Percentiles rank a stretch among this genome's conserved stretches.
Conservation (phyloP, 2,329 filamentous ascomycete genomes). For the Talaromyces sp. region DNA sequence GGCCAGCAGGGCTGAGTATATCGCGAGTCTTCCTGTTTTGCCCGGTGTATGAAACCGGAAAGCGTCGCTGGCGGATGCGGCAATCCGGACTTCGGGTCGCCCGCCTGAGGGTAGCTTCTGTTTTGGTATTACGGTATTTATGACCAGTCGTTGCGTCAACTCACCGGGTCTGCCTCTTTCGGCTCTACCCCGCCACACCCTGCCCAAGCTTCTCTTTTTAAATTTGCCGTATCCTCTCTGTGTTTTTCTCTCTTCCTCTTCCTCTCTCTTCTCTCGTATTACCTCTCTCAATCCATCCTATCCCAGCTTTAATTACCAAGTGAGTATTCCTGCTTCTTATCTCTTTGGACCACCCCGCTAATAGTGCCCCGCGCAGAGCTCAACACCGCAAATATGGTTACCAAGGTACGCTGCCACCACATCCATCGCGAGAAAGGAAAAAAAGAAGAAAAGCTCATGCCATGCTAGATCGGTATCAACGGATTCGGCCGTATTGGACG, state of each 20-base stretch:
- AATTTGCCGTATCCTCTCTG: neutral
- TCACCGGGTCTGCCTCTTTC: slow-evolving; percentile 31
- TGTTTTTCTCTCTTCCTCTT: neutral
- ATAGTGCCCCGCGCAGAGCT: slow-evolving; percentile 24
- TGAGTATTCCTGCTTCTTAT: neutral
- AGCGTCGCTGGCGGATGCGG: slow-evolving; percentile 17
- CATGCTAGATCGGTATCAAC: slow-evolving; percentile 89
- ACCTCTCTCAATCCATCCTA: neutral
- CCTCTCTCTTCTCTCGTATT: slow-evolving; percentile 3
- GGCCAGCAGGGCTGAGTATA: slow-evolving; percentile 27
- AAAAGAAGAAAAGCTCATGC: slow-evolving; percentile 38
- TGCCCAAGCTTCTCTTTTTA: slow-evolving; percentile 1
- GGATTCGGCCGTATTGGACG: slow-evolving; percentile 99
- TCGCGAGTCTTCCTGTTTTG: slow-evolving; percentile 37
- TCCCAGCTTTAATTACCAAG: neutral
- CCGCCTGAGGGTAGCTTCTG: neutral
- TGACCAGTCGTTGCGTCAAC: slow-evolving; percentile 23
- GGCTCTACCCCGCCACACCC: slow-evolving; percentile 20
- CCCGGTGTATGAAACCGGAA: slow-evolving; percentile 42
- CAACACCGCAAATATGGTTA: slow-evolving; percentile 30
- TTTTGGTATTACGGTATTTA: neutral
- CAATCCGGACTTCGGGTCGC: neutral
- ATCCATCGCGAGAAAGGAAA: neutral
- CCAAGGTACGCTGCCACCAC: slow-evolving; percentile 24
- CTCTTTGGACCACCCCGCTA: slow-evolving; percentile 16